phyloP scores from a whole-genome alignment of 805 yeast genomes.

The Deakozyma indianensis region DNA sequence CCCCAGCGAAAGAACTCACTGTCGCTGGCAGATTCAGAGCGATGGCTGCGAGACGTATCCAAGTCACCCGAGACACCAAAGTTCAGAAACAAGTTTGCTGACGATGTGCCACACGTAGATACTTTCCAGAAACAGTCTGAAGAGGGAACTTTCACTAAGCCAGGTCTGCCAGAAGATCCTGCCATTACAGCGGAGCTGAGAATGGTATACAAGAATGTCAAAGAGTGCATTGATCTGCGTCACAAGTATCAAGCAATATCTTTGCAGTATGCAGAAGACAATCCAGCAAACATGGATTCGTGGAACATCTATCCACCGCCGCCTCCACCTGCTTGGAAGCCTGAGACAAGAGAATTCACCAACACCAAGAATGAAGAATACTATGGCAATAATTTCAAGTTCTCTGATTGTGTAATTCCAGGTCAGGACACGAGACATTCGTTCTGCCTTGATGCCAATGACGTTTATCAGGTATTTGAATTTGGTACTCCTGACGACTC shows the following conservation, averaged over 20 bases:
- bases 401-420: constrained; percentile 43
- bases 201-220: constrained; percentile 22
- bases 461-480: constrained; percentile 51
- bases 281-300: constrained; percentile 62
- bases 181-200: constrained; percentile 20
- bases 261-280: constrained; percentile 55
- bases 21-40: background rate
- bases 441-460: constrained; percentile 41
- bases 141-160: constrained; percentile 15
- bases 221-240: constrained; percentile 53
- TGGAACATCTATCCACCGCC: constrained; percentile 91
- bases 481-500: constrained; percentile 15
- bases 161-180: constrained; percentile 17
- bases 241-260: constrained; percentile 61
- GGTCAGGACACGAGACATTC: constrained; percentile 26
- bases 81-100: constrained; percentile 1
- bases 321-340: constrained; percentile 78
- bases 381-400: constrained; percentile 42
- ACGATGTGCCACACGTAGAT: background rate
- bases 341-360: constrained; percentile 38
- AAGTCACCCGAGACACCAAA: constrained; percentile 3
- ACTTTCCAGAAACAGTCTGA: constrained; percentile 9
- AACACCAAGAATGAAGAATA: constrained; percentile 23
- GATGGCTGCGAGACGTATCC: background rate
- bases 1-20: background rate